phyloP scores from a whole-genome alignment of 805 yeast genomes.

The Yueomyces sp. region DNA sequence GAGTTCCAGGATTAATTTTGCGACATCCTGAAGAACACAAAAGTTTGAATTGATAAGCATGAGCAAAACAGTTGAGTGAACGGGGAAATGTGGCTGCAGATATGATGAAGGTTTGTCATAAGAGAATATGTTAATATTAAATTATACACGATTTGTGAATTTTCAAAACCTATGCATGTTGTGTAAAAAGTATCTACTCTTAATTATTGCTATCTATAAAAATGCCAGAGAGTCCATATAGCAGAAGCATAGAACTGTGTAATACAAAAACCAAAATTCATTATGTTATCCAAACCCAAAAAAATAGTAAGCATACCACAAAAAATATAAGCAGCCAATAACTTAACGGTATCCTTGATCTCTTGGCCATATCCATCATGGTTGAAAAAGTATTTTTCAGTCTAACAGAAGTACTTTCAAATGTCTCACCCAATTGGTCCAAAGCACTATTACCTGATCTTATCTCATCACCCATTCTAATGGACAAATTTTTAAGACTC shows the following conservation, averaged over 20 bases:
- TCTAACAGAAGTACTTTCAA: constrained; percentile 32
- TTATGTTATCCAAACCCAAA: constrained; percentile 32
- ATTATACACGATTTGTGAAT: no score
- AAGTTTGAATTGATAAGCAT: no score
- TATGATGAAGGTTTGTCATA: no score
- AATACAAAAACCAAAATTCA: neutral
- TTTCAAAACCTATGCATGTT: no score
- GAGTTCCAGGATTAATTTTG: no score
- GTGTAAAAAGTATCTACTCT: no score
- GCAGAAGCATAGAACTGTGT: constrained; percentile 4
- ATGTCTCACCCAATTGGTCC: constrained; percentile 29
- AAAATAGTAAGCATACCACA: constrained; percentile 36
- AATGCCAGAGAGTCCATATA: constrained; percentile 29
- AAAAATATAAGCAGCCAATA: constrained; percentile 43
- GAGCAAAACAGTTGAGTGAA: no score
- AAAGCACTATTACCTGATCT: constrained; percentile 37
- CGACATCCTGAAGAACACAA: no score
- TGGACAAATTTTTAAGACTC: constrained; percentile 40
- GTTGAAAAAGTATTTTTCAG: constrained; percentile 40
- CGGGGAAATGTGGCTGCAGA: no score
- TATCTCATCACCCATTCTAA: constrained; percentile 54
- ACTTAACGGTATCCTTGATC: constrained; percentile 49
- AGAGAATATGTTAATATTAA: no score
- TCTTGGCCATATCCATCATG: constrained; percentile 52
- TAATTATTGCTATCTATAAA: constrained; percentile 22